phyloP scores from a whole-genome alignment of 768 basidiomycete species.

The Trametes maxima region DNA sequence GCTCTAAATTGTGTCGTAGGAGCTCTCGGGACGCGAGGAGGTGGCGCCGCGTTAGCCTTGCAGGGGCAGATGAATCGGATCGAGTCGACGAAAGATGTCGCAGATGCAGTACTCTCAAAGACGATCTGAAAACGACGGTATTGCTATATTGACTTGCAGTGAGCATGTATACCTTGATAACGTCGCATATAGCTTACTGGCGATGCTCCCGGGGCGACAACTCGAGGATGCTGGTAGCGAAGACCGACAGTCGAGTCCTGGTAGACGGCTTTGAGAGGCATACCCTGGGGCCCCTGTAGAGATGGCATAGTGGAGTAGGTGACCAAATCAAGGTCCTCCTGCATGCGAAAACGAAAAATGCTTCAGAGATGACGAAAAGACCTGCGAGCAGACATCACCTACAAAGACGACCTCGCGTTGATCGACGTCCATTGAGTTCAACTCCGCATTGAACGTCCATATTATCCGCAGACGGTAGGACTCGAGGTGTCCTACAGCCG shows the following conservation, averaged over 20 bases:
- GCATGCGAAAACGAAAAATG: conserved; percentile 7
- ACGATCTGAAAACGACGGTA: conserved; percentile 80
- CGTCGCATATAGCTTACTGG: conserved; percentile 32
- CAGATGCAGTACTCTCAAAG: conserved; percentile 52
- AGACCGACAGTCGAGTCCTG: conserved; percentile 74
- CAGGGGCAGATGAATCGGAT: conserved; percentile 76
- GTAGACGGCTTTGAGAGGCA: conserved; percentile 82
- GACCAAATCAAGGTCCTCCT: conserved; percentile 82
- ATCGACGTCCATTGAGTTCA: conserved; percentile 40
- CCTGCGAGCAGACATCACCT: conserved; percentile 33
- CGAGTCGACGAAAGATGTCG: conserved; percentile 59
- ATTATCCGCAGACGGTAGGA: conserved; percentile 66
- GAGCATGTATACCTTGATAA: conserved; percentile 5
- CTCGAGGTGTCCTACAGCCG: conserved; percentile 48
- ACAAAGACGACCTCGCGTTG: conserved; percentile 69
- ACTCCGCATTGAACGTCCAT: conserved; percentile 54
- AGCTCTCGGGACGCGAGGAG: conserved; percentile 11
- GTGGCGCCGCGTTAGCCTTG: conserved; percentile 52
- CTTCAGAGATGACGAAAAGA: not conserved
- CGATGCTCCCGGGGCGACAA: conserved; percentile 29
- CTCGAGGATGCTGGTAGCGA: conserved; percentile 64
- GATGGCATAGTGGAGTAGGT: conserved; percentile 57
- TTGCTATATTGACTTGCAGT: conserved; percentile 44
- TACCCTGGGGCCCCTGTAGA: conserved; percentile 46
- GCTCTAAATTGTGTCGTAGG: not conserved